These are phyloP conservation scores for Cucumis cinereus DNA, from an alignment of 306 rosid genomes.

Conservation along the genomic window DNA sequence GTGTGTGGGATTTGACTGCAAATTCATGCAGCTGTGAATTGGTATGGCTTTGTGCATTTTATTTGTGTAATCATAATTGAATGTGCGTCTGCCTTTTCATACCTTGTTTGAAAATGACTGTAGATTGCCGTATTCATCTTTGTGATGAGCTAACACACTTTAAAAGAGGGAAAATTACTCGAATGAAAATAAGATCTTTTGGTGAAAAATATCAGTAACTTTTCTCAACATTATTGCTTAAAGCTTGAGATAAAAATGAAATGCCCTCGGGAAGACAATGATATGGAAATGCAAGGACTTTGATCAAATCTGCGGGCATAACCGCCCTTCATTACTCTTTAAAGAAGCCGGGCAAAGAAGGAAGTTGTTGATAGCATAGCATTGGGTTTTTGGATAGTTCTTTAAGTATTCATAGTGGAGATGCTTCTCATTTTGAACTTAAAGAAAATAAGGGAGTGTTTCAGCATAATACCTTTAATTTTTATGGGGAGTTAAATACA, in stretches of 20 bases:
- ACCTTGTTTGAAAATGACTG: neutral
- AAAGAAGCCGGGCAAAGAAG: too few relatives aligned
- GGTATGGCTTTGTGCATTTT: slow-evolving; percentile 33
- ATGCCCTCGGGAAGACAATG: neutral
- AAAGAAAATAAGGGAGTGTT: neutral
- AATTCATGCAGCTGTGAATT: slow-evolving; percentile 97
- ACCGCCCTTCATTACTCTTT: too few relatives aligned
- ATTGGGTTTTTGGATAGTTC: too few relatives aligned
- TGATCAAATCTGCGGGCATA: too few relatives aligned
- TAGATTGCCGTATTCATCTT: neutral
- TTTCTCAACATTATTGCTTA: neutral
- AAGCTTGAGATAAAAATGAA: neutral
- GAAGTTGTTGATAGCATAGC: too few relatives aligned
- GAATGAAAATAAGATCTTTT: neutral
- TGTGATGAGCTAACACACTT: neutral
- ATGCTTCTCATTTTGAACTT: neutral
- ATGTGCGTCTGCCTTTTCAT: neutral
- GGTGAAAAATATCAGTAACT: neutral
- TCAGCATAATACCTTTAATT: neutral
- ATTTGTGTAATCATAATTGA: neutral
- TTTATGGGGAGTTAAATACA: neutral
- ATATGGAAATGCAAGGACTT: neutral
- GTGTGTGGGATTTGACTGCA: slow-evolving; percentile 99
- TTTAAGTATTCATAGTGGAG: too few relatives aligned
- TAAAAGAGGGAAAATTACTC: neutral